Evolutionary conservation across 2,329 filamentous ascomycete species (phyloP).

Genomic region (Penicillium palitans): DNA sequence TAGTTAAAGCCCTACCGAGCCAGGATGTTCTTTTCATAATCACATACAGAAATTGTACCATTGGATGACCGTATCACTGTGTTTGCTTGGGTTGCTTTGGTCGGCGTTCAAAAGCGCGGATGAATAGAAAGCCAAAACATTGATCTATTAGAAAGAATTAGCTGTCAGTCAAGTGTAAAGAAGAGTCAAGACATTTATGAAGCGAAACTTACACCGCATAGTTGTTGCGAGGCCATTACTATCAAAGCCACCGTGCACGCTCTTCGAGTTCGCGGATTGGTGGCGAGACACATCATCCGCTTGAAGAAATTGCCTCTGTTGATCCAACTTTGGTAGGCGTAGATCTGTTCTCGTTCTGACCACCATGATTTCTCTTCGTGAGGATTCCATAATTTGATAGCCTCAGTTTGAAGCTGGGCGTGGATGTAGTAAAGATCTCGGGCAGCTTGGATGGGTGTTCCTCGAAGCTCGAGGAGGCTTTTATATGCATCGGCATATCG

Average conservation of each 20-base stretch:
- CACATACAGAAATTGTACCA: constrained; percentile 3
- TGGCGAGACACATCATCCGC: background rate
- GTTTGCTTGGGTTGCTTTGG: background rate
- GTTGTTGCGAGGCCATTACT: constrained; percentile 2
- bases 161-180: background rate
- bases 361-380: background rate
- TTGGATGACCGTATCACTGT: background rate
- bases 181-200: background rate
- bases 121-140: constrained; percentile 1
- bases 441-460: constrained; percentile 1
- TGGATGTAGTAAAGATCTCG: constrained; percentile 38
- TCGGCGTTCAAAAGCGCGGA: background rate
- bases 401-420: background rate
- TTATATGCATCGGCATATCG: background rate
- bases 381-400: background rate
- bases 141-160: background rate
- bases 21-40: background rate
- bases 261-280: background rate
- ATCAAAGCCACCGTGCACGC: background rate
- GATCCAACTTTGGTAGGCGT: constrained; percentile 2
- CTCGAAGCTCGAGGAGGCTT: background rate
- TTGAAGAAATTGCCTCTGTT: background rate
- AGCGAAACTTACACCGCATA: background rate
- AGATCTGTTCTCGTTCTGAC: background rate
- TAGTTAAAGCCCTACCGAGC: background rate